phyloP scores from a whole-genome alignment of 2,329 filamentous ascomycete genomes.

The Phaeosphaeria sp. region DNA sequence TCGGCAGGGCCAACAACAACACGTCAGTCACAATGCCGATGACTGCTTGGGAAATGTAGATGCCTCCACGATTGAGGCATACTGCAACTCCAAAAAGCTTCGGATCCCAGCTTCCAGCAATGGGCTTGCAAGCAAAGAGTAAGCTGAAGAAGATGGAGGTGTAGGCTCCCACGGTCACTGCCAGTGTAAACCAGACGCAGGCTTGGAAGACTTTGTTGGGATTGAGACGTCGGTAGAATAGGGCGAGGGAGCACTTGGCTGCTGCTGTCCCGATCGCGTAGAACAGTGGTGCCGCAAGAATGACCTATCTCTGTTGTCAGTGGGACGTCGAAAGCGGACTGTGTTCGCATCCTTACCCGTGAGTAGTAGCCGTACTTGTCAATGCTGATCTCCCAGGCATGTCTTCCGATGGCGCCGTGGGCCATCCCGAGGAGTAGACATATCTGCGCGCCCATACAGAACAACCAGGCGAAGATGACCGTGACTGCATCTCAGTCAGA shows the following conservation, averaged over 20 bases:
- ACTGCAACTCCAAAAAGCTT: slow-evolving; percentile 11
- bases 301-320: slow-evolving; percentile 7
- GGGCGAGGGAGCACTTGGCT: slow-evolving; percentile 23
- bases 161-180: slow-evolving; percentile 25
- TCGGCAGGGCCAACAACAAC: slow-evolving; percentile 22
- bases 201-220: slow-evolving; percentile 14
- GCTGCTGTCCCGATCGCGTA: slow-evolving; percentile 20
- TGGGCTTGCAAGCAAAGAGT: slow-evolving; percentile 29
- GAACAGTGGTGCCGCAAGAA: slow-evolving; percentile 23
- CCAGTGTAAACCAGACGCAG: slow-evolving; percentile 18
- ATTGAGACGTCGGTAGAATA: slow-evolving; percentile 27
- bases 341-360: slow-evolving; percentile 4
- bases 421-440: slow-evolving; percentile 13
- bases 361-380: slow-evolving; percentile 21
- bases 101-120: slow-evolving; percentile 27
- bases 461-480: slow-evolving; percentile 14
- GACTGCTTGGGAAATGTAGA: slow-evolving; percentile 29
- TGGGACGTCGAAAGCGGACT: background rate
- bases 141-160: slow-evolving; percentile 29
- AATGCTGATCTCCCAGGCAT: slow-evolving; percentile 30
- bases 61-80: slow-evolving; percentile 26
- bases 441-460: slow-evolving; percentile 15
- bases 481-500: slow-evolving; percentile 9
- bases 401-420: slow-evolving; percentile 19
- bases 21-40: slow-evolving; percentile 28